phyloP scores from a whole-genome alignment of 768 basidiomycete genomes.

The Udeniomyces megalosporus region DNA sequence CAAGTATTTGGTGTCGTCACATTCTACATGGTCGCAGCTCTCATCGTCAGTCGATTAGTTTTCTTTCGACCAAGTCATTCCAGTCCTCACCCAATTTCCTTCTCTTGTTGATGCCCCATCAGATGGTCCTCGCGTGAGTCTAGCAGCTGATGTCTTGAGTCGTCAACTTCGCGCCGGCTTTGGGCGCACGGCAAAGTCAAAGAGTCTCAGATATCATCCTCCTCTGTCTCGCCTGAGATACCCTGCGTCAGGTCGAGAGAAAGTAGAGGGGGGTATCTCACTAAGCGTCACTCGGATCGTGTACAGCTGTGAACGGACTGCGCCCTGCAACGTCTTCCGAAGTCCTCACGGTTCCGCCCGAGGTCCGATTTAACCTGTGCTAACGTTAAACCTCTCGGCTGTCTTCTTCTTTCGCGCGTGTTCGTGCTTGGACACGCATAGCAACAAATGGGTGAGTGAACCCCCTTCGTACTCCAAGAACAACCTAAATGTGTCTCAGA shows the following conservation, averaged over 20 bases:
- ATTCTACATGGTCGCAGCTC: slow-evolving; percentile 62
- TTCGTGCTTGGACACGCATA: slow-evolving; percentile 22
- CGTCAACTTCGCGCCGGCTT: slow-evolving; percentile 32
- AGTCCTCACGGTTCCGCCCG: no score
- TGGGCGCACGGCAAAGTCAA: not conserved
- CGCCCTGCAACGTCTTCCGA: no score
- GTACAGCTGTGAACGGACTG: no score
- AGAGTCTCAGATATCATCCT: no score
- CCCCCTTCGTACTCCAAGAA: not conserved
- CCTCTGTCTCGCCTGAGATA: no score
- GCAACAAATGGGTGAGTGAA: slow-evolving; percentile 39
- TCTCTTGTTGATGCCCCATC: not conserved
- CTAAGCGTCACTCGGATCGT: no score
- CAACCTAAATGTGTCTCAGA: no score
- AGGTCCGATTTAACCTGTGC: slow-evolving; percentile 3
- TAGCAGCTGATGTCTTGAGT: not conserved
- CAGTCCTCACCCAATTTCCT: not conserved
- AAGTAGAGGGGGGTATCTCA: no score
- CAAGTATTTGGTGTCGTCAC: slow-evolving; percentile 52
- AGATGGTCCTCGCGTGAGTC: slow-evolving; percentile 34
- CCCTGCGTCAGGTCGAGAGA: no score
- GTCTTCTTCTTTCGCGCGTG: not conserved
- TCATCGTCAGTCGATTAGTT: slow-evolving; percentile 41
- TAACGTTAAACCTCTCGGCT: not conserved
- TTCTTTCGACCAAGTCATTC: not conserved